A percentile compares a stretch with the other conserved stretches of the same genome.
Conservation (phyloP, 2,329 filamentous ascomycete species). For the Arthrobotrys entomopaga region DNA sequence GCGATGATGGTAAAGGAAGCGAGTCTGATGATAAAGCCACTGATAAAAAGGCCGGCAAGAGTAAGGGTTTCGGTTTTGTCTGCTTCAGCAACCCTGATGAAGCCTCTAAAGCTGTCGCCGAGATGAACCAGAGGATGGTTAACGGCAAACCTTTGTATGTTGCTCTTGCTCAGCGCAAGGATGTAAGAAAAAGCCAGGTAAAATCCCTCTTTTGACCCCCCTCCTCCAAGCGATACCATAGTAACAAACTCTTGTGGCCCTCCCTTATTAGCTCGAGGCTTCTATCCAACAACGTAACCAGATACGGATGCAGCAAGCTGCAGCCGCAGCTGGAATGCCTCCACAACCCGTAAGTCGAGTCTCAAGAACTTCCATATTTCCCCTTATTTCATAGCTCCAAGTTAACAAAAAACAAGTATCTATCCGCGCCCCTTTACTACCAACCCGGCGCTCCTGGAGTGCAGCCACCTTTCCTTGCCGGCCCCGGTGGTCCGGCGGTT, state of each 20-base stretch:
- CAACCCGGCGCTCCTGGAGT: conserved; percentile 69
- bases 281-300: conserved; percentile 99
- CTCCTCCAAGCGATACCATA: no score
- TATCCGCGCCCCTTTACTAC: conserved; percentile 93
- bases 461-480: conserved; percentile 76
- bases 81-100: conserved; percentile 99
- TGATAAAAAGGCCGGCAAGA: conserved; percentile 85
- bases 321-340: conserved; percentile 83
- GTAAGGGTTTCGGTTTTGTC: conserved; percentile 99
- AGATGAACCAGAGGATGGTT: conserved; percentile 99
- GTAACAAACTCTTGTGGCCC: not conserved
- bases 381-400: not conserved
- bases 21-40: conserved; percentile 66
- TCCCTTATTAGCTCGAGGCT: conserved; percentile 76
- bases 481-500: conserved; percentile 67
- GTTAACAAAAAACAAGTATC: conserved; percentile 71
- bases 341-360: conserved; percentile 60
- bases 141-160: conserved; percentile 97
- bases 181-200: conserved; percentile 94
- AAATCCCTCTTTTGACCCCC: not conserved
- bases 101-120: conserved; percentile 97
- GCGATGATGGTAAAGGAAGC: conserved; percentile 66
- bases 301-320: conserved; percentile 96
- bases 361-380: not conserved
- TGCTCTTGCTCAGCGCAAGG: conserved; percentile 97